Base-by-base conservation (phyloP, 1,139 yeast genomes). In the Blastobotrys niveus region DNA sequence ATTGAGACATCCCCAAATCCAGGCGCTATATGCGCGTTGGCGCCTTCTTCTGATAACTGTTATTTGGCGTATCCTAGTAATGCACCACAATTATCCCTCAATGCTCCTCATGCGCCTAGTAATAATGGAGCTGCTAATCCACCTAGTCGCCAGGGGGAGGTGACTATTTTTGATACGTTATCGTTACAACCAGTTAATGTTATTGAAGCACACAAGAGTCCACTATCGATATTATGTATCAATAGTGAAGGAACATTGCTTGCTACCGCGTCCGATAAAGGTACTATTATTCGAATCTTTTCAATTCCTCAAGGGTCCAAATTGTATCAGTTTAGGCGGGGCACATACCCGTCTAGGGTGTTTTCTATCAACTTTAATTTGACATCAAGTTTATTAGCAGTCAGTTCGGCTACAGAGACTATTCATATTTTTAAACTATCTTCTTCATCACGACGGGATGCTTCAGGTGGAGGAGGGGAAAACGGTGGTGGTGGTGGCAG, bases 231-330 rank as follows among this genome's bases (percentile, higher is more conserved):
- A 1, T 68, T 89, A 51, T 71, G 88, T 1, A 68, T 91, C 45
- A 86, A 91, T 52, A 70, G 72, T 37, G 95, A 88, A 59, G 98
- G 98, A 1, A 71, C 81, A 0, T 63, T 87, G 40, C 68, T 91
- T 40, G 96, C 97, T 1, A 88, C 97, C 0, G 96, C 97, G 1
- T 85, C 96, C 15, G 95, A 87, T 53, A 88, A 88, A 60, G 98
- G 98, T 3, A 91, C 98, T 0, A 87, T 91, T 38, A 79, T 91
- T 1, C 71, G 98, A 47, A 86, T 91, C 1, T 91, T 91, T 58
- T 73, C 82, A n/a, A 87, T 87, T 1, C 83, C 82, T 22, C 76
- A 85, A 0, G 97, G 96, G 0, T 73, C 78, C 18, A 86, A 89
- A 58, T 66, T 89, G 42, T 87, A 79, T 59, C 97, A 91, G 63